Percentiles rank a stretch among this genome's conserved stretches.
Evolutionary conservation across 495 filamentous ascomycete genomes (phyloP).

Genomic region (Halenospora varia): DNA sequence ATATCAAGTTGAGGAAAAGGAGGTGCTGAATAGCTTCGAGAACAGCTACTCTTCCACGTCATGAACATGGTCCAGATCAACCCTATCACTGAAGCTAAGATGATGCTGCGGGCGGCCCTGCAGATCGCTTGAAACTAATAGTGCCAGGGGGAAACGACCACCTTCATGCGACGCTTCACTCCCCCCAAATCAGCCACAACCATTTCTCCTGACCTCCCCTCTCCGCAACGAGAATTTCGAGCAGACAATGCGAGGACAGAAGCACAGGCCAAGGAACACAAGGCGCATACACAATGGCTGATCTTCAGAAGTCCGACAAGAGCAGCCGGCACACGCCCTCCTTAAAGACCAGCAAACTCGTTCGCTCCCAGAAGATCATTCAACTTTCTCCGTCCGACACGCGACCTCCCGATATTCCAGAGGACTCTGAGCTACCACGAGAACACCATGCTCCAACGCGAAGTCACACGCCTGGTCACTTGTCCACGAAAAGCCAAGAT

Average conservation of each 20-base stretch:
- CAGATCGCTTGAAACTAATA: slow-evolving; percentile 8
- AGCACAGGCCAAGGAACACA: slow-evolving; percentile 7
- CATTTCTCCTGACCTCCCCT: neutral
- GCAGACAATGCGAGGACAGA: slow-evolving; percentile 22
- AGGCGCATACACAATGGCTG: slow-evolving; percentile 25
- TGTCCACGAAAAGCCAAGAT: slow-evolving; percentile 44
- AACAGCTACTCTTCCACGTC: no score
- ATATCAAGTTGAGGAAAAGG: neutral
- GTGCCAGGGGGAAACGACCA: slow-evolving; percentile 5
- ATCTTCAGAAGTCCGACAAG: slow-evolving; percentile 23
- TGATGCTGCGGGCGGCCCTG: slow-evolving; percentile 4
- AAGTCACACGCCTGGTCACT: slow-evolving; percentile 51
- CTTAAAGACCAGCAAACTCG: slow-evolving; percentile 29
- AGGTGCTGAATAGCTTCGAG: neutral
- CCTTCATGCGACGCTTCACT: slow-evolving; percentile 20
- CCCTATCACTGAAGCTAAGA: no score
- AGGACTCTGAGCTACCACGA: slow-evolving; percentile 27
- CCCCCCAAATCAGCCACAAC: slow-evolving; percentile 3
- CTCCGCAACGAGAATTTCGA: neutral
- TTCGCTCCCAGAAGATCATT: slow-evolving; percentile 40
- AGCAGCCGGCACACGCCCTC: slow-evolving; percentile 29
- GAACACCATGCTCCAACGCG: slow-evolving; percentile 27
- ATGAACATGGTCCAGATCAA: no score
- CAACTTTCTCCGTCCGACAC: slow-evolving; percentile 28
- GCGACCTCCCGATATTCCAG: slow-evolving; percentile 26